These are phyloP conservation scores for Yamadazyma atmosphaerica DNA, from an alignment of 1,139 yeast species.

Conservation along the genomic window DNA sequence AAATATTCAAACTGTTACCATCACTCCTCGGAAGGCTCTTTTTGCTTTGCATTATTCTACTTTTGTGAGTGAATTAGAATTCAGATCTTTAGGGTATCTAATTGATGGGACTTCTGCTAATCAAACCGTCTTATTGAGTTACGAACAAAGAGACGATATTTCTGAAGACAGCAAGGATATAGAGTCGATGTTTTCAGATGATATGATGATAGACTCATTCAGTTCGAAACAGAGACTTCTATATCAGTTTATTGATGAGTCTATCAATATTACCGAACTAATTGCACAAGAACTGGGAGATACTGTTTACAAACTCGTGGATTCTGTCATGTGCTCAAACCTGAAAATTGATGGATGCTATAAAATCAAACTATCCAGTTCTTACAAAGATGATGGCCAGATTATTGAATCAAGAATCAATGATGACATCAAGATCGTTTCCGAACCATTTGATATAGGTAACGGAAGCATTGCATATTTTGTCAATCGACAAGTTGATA, in stretches of 20 bases:
- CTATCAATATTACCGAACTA: slow-evolving; percentile 29
- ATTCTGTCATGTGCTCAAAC: slow-evolving; percentile 34
- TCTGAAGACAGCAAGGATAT: slow-evolving; percentile 22
- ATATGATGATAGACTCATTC: slow-evolving; percentile 20
- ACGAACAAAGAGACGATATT: slow-evolving; percentile 41
- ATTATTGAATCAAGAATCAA: slow-evolving; percentile 33
- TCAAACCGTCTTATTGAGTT: slow-evolving; percentile 61
- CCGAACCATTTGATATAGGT: slow-evolving; percentile 44
- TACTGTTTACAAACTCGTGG: slow-evolving; percentile 20
- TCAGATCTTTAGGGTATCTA: slow-evolving; percentile 57
- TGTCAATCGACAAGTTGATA: slow-evolving; percentile 52
- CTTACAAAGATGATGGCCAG: slow-evolving; percentile 37
- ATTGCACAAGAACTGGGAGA: slow-evolving; percentile 7
- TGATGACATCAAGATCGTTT: slow-evolving; percentile 46
- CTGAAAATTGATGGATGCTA: slow-evolving; percentile 45
- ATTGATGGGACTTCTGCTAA: slow-evolving; percentile 52
- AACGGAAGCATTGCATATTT: slow-evolving; percentile 61
- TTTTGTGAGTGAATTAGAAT: slow-evolving; percentile 69
- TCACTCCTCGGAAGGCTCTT: slow-evolving; percentile 73
- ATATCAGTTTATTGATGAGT: slow-evolving; percentile 69
- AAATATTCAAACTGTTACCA: slow-evolving; percentile 29
- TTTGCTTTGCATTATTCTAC: slow-evolving; percentile 67
- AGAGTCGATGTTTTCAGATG: background rate
- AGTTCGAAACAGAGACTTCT: slow-evolving; percentile 41
- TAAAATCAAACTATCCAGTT: slow-evolving; percentile 44